A percentile compares a stretch with the other conserved stretches of the same genome.
Conservation (phyloP, 2,329 filamentous ascomycete genomes). For the Neofusicoccum parvum region DNA sequence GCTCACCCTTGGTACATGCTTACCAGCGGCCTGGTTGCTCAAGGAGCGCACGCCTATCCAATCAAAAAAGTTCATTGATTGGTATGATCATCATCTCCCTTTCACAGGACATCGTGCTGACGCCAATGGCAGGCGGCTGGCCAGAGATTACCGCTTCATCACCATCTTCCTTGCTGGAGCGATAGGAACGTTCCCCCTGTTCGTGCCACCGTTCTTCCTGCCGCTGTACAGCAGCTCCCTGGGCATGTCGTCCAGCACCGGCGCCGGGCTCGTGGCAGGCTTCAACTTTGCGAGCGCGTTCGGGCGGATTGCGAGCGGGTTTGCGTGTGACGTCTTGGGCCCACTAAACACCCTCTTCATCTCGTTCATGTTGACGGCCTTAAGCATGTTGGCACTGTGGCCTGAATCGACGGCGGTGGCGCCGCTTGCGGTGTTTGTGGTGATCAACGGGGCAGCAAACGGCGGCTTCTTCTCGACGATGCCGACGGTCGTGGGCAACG, state of each 20-base stretch:
- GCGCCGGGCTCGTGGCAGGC: constrained; percentile 61
- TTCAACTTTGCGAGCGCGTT: constrained; percentile 64
- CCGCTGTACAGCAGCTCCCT: constrained; percentile 59
- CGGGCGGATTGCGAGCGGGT: constrained; percentile 58
- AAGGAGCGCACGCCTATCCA: constrained; percentile 46
- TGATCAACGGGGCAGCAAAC: constrained; percentile 63
- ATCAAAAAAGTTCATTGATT: constrained; percentile 51
- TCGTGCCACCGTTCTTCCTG: constrained; percentile 64
- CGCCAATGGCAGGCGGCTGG: constrained; percentile 47
- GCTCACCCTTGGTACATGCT: constrained; percentile 54
- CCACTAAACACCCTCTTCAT: constrained; percentile 43
- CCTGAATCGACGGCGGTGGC: constrained; percentile 58
- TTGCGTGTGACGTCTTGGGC: constrained; percentile 44
- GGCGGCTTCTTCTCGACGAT: constrained; percentile 67
- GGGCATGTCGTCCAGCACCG: constrained; percentile 55
- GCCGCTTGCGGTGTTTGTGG: constrained; percentile 58
- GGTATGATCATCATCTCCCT: constrained; percentile 36
- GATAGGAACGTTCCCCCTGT: constrained; percentile 61
- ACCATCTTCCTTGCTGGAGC: constrained; percentile 57
- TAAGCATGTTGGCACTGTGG: constrained; percentile 65
- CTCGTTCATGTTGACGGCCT: constrained; percentile 54
- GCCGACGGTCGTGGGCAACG: constrained; percentile 63
- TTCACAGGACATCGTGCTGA: constrained; percentile 11
- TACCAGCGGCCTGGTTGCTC: constrained; percentile 59
- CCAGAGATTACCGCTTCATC: constrained; percentile 55